Conservation (phyloP, 768 basidiomycete genomes). For the Austroboletus eburneus region DNA sequence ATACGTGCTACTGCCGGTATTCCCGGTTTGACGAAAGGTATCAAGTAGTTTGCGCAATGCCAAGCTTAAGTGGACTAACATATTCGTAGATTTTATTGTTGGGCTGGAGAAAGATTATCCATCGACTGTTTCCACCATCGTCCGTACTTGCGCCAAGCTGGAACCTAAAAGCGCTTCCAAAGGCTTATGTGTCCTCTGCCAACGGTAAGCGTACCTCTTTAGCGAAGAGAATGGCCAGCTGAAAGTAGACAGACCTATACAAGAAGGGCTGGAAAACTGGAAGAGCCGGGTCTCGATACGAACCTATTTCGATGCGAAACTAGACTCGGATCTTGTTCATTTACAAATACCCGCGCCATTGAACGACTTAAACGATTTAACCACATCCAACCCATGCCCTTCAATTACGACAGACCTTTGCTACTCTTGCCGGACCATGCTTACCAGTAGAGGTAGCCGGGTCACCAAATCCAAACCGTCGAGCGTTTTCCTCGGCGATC, state of each 20-base stretch:
- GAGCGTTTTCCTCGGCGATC: neutral
- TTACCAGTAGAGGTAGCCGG: constrained; percentile 56
- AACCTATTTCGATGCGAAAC: constrained; percentile 31
- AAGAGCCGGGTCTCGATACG: constrained; percentile 71
- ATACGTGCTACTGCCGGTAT: constrained; percentile 56
- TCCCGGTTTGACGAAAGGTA: constrained; percentile 65
- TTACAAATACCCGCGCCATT: constrained; percentile 1
- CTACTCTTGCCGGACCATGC: constrained; percentile 58
- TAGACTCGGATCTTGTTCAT: constrained; percentile 14
- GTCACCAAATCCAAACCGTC: constrained; percentile 22
- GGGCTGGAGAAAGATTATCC: constrained; percentile 81
- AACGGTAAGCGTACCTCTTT: constrained; percentile 41
- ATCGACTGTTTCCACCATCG: constrained; percentile 81
- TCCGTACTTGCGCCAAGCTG: constrained; percentile 75
- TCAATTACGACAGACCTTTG: constrained; percentile 46
- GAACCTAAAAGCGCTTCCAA: constrained; percentile 55
- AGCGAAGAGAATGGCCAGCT: neutral
- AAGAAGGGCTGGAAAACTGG: constrained; percentile 66
- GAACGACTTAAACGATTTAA: neutral
- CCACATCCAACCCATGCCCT: constrained; percentile 1
- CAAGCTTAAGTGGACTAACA: neutral
- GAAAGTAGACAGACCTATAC: constrained; percentile 48
- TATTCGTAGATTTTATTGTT: constrained; percentile 63
- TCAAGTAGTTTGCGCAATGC: neutral
- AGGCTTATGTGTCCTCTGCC: constrained; percentile 57